Evolutionary conservation across 352 stramenopile genomes (phyloP).

Genomic region (Phytophthora syringae): DNA sequence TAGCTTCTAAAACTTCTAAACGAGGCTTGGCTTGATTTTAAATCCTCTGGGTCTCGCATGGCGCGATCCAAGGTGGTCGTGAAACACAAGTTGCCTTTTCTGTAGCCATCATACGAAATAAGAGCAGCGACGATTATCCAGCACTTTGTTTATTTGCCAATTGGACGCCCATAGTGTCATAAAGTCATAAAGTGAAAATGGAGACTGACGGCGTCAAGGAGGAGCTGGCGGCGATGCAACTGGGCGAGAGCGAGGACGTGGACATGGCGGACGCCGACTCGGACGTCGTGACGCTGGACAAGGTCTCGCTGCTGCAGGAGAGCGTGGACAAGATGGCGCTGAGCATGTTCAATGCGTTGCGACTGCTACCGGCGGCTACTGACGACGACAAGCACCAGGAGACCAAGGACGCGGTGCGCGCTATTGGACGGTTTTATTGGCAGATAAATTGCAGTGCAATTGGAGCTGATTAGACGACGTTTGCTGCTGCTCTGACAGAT

Average conservation of each 20-base stretch:
- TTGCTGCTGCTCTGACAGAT: slow-evolving; percentile 47
- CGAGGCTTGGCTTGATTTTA: neutral
- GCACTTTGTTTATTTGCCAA: neutral
- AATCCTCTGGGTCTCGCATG: neutral
- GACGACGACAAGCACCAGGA: slow-evolving; percentile 62
- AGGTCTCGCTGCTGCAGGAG: slow-evolving; percentile 84
- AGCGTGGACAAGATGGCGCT: slow-evolving; percentile 89
- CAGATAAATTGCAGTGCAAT: neutral
- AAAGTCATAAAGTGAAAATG: slow-evolving; percentile 1
- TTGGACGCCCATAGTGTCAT: too few relatives aligned
- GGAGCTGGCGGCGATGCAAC: slow-evolving; percentile 34
- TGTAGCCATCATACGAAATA: neutral
- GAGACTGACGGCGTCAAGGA: slow-evolving; percentile 41
- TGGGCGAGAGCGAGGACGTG: slow-evolving; percentile 31
- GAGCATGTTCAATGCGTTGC: slow-evolving; percentile 90
- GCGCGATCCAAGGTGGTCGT: neutral
- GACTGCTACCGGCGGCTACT: slow-evolving; percentile 64
- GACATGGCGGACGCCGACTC: slow-evolving; percentile 35
- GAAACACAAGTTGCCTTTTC: neutral
- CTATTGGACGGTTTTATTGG: neutral
- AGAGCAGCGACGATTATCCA: neutral
- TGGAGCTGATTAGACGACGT: slow-evolving; percentile 1
- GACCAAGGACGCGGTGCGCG: slow-evolving; percentile 56
- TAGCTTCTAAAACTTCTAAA: neutral
- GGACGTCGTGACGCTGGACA: slow-evolving; percentile 57